These are phyloP conservation scores for Colletotrichum eleusines DNA, from an alignment of 2,329 filamentous ascomycete genomes.

Conservation along the genomic window DNA sequence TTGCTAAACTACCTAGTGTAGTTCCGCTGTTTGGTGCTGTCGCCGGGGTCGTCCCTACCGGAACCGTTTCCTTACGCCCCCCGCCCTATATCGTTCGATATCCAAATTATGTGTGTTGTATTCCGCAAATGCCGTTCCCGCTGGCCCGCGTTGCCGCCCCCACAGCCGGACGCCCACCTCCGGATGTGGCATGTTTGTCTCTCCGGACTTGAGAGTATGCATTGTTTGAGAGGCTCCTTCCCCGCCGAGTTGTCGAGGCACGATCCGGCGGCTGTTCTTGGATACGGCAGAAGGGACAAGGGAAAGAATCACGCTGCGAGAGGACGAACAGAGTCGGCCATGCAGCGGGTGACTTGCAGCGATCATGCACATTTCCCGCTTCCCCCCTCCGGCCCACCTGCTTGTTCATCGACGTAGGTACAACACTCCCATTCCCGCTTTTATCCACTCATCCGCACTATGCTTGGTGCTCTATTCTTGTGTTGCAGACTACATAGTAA, in stretches of 20 bases:
- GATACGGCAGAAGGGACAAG: background rate
- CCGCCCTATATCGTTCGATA: conserved; percentile 11
- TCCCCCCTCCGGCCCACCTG: background rate
- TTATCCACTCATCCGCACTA: background rate
- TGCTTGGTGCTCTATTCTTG: background rate
- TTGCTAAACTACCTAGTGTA: background rate
- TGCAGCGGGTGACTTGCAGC: conserved; percentile 16
- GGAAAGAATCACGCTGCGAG: background rate
- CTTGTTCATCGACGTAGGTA: background rate
- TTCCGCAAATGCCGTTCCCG: conserved; percentile 3
- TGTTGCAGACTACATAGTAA: background rate
- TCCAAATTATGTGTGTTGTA: background rate
- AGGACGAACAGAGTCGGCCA: background rate
- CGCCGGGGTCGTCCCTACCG: conserved; percentile 1
- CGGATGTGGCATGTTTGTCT: background rate
- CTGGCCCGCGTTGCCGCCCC: conserved; percentile 12
- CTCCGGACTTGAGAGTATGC: no score
- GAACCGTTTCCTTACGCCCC: background rate
- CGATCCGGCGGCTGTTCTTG: background rate
- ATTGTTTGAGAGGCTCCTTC: background rate
- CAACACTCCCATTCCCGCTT: background rate
- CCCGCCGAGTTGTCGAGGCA: background rate
- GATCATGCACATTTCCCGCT: conserved; percentile 6
- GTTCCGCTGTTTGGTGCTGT: background rate
- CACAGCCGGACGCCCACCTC: background rate